phyloP scores from a whole-genome alignment of 768 basidiomycete species.

The Hysterangium stoloniferum region DNA sequence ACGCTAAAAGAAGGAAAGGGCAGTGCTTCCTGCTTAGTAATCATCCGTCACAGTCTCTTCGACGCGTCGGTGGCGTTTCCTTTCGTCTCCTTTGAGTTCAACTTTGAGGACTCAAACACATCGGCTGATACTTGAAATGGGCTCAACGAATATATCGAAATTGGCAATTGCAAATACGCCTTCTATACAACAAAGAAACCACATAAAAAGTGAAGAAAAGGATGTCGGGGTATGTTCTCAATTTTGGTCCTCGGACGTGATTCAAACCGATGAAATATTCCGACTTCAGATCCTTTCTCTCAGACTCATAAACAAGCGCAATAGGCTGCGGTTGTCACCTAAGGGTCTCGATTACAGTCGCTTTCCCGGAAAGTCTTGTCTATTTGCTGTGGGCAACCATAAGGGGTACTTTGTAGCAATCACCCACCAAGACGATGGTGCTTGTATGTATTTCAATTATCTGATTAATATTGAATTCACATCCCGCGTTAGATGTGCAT shows the following conservation, averaged over 20 bases:
- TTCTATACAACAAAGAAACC: not conserved
- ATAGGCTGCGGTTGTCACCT: slow-evolving; percentile 56
- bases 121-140: slow-evolving; percentile 1
- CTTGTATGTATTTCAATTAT: slow-evolving; percentile 26
- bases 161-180: not conserved
- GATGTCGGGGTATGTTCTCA: not conserved
- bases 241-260: not conserved
- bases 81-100: not conserved
- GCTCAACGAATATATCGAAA: not conserved
- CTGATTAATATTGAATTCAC: slow-evolving; percentile 13
- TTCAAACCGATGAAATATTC: not conserved
- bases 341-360: slow-evolving; percentile 36
- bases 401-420: slow-evolving; percentile 69
- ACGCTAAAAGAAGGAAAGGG: not conserved
- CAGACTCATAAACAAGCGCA: slow-evolving; percentile 46
- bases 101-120: not conserved
- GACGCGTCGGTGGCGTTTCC: not conserved
- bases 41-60: not conserved
- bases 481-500: slow-evolving; percentile 40
- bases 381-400: slow-evolving; percentile 53
- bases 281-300: slow-evolving; percentile 30
- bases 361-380: slow-evolving; percentile 36
- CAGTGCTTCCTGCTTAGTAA: not conserved
- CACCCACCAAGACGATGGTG: slow-evolving; percentile 27
- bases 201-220: not conserved